Percentiles rank a stretch among this genome's conserved stretches.
phyloP scores from a whole-genome alignment of 352 stramenopile species.

The Globisporangium orthogonon region DNA sequence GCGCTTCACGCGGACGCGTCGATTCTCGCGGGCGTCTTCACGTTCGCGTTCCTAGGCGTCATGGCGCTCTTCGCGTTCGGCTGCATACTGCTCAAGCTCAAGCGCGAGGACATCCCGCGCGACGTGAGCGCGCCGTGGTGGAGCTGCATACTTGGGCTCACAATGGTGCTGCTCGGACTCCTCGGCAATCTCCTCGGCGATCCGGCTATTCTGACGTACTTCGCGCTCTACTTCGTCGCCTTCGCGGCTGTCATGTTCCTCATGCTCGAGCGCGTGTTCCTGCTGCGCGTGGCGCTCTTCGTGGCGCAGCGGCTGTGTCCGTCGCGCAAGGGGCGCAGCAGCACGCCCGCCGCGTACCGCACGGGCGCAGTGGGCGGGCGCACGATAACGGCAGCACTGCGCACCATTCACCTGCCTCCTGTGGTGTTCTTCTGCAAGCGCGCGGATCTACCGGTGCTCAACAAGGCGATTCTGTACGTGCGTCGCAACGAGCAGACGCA shows the following conservation, averaged over 20 bases:
- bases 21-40: conserved; percentile 77
- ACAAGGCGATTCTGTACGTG: conserved; percentile 90
- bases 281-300: conserved; percentile 27
- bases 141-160: conserved; percentile 13
- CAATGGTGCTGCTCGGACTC: conserved; percentile 18
- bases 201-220: conserved; percentile 39
- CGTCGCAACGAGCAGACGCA: conserved; percentile 82
- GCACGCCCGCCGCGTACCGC: conserved; percentile 22
- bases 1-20: conserved; percentile 65
- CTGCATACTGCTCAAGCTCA: conserved; percentile 83
- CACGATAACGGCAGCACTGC: conserved; percentile 37
- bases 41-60: conserved; percentile 74
- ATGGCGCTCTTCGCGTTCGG: conserved; percentile 80
- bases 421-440: conserved; percentile 88
- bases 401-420: conserved; percentile 39
- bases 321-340: conserved; percentile 20
- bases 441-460: conserved; percentile 80
- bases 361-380: conserved; percentile 32
- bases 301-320: conserved; percentile 7
- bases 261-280: conserved; percentile 47
- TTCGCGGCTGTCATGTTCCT: conserved; percentile 35
- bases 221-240: conserved; percentile 48
- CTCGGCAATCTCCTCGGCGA: conserved; percentile 32
- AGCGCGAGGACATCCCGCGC: conserved; percentile 65
- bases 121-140: conserved; percentile 37